Evolutionary conservation across 805 yeast genomes (phyloP).

Genomic region (Pichia nanzhaoensis): DNA sequence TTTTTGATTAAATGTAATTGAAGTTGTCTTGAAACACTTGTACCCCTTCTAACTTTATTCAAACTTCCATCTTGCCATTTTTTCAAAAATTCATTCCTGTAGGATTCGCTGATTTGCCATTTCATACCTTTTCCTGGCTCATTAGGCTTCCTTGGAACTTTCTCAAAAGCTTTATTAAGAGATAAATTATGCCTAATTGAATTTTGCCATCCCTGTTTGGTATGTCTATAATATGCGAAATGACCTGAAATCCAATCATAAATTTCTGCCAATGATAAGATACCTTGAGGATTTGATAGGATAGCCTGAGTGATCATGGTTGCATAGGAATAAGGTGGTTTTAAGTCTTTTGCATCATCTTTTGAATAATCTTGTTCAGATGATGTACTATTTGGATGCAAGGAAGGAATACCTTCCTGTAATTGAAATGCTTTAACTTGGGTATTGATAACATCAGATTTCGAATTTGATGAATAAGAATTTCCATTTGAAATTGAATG

Average conservation of each 20-base stretch:
- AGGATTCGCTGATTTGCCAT: slow-evolving; percentile 90
- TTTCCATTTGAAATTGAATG: neutral
- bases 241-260: slow-evolving; percentile 84
- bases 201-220: slow-evolving; percentile 98
- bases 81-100: slow-evolving; percentile 74
- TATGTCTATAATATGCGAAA: slow-evolving; percentile 86
- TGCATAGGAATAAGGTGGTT: slow-evolving; percentile 96
- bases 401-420: slow-evolving; percentile 10
- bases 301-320: slow-evolving; percentile 98
- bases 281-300: slow-evolving; percentile 79
- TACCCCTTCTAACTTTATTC: slow-evolving; percentile 70
- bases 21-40: slow-evolving; percentile 72
- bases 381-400: slow-evolving; percentile 11
- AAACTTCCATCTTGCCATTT: slow-evolving; percentile 74
- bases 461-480: neutral
- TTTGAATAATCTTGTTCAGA: slow-evolving; percentile 58
- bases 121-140: slow-evolving; percentile 99
- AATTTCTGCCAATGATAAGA: slow-evolving; percentile 83
- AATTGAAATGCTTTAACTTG: slow-evolving; percentile 42
- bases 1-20: slow-evolving; percentile 66
- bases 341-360: slow-evolving; percentile 87
- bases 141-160: slow-evolving; percentile 89
- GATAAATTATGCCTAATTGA: slow-evolving; percentile 94
- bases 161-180: slow-evolving; percentile 93
- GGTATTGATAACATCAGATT: slow-evolving; percentile 16